Conservation (phyloP, 148 eudicot species). For the Beta vulgaris region DNA sequence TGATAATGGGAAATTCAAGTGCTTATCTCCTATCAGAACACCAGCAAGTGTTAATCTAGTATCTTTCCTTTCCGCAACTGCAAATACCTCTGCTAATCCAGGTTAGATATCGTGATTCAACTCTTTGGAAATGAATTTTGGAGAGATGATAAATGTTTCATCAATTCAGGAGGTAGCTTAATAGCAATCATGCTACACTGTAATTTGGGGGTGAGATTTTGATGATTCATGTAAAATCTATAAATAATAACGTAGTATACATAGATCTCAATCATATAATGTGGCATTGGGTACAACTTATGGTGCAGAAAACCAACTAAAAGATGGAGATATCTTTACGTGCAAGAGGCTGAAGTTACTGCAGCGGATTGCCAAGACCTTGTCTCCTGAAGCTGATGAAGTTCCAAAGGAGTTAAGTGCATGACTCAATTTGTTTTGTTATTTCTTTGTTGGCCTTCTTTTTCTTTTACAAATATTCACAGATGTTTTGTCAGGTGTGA, state of each 20-base stretch:
- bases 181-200: not conserved
- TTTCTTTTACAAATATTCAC: constrained; percentile 22
- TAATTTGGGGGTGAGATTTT: not conserved
- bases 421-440: not conserved
- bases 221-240: constrained; percentile 1
- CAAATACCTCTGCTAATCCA: constrained; percentile 33
- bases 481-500: constrained; percentile 46
- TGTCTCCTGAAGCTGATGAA: constrained; percentile 40
- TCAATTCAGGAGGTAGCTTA: not conserved
- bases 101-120: constrained; percentile 33
- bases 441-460: constrained; percentile 8
- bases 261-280: not conserved
- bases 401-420: constrained; percentile 51
- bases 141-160: not conserved
- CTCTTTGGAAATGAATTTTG: not conserved
- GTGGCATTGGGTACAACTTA: constrained; percentile 7
- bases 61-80: constrained; percentile 34
- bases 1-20: constrained; percentile 16
- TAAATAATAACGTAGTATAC: not conserved
- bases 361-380: constrained; percentile 45
- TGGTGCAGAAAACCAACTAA: constrained; percentile 36
- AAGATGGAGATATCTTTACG: constrained; percentile 54
- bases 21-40: constrained; percentile 25
- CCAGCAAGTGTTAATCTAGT: constrained; percentile 30
- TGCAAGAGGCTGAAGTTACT: constrained; percentile 56